Base-by-base conservation (phyloP, 257 asterid species). In the Paraleonurus japonicus region DNA sequence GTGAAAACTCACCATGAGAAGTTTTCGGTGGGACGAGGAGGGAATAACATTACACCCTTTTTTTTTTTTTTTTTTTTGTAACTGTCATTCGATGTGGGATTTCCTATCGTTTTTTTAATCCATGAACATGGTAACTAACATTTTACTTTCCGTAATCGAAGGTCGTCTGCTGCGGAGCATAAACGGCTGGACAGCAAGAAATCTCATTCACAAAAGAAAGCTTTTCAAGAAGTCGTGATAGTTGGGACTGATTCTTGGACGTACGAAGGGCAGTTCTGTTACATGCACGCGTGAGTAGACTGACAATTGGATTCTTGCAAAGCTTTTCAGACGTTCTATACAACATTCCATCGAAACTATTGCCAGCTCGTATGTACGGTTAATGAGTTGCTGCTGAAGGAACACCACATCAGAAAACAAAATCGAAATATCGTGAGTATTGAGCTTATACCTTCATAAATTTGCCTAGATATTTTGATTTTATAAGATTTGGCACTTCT, bases 141-240 rank as follows among this genome's bases (percentile, higher is more conserved):
- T 47, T 7, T 64, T 47, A 57, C 55, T 71, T 67, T 60, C n/a
- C 69, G 9, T 15, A 20, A 15, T 71, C 8, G n/a, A 61, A 90
- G 98, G 88, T 85, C 98, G 53, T 89, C 90, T 24, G 75, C 81
- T 71, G 95, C 85, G 45, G 96, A 92, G 85, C 88, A 73, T 78
- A 90, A 84, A 61, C 83, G 96, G 48, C 83, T 90, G 68, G 96
- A 85, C 71, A 76, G 65, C 55, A 92, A 90, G 89, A 92, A 92
- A 77, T 85, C 88, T 0, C 86, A 78, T 3, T 92, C 96, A 17
- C 92, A 85, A 54, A 89, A 92, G 88, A 92, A 90, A 81, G 68
- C 89, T 1, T 64, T 70, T 15, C 78, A 78, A 84, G 96, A 82
- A 85, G 89, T 79, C 78, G 83, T 6, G 92, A 78, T 71, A 78